phyloP scores from a whole-genome alignment of 225 moss, liverwort and hornwort genomes.

The Climacium dendroides region DNA sequence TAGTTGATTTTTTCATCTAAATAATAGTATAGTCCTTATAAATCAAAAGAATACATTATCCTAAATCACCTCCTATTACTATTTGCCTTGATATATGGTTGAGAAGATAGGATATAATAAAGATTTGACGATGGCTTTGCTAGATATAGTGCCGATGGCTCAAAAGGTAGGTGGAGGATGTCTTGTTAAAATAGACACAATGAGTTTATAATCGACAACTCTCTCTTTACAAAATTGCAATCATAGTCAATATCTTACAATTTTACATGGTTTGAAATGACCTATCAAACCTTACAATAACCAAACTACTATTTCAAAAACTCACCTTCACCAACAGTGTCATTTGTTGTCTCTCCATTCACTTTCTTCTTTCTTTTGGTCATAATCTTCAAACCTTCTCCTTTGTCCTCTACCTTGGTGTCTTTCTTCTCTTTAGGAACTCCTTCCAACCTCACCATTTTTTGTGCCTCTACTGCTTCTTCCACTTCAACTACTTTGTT shows the following conservation, averaged over 20 bases:
- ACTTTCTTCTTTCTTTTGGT: neutral
- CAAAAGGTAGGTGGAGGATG: neutral
- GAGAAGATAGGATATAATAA: neutral
- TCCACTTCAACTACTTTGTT: rapidly evolving
- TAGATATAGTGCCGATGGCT: neutral
- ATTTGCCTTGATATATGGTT: neutral
- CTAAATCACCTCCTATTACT: neutral
- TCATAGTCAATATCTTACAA: neutral
- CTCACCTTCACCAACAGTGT: neutral
- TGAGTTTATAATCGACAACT: rapidly evolving
- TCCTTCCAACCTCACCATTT: neutral
- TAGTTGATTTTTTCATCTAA: neutral
- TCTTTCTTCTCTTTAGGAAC: neutral
- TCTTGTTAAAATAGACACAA: neutral
- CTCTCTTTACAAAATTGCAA: neutral
- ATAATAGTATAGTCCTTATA: neutral
- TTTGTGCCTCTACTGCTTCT: rapidly evolving
- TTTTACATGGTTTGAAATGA: neutral
- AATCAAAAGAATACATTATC: neutral
- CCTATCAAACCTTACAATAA: neutral
- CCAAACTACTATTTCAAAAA: neutral
- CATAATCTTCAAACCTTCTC: neutral
- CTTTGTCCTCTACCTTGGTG: neutral
- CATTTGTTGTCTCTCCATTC: neutral
- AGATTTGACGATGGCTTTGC: neutral